Conservation (phyloP, 257 asterid genomes). For the Capsicum rhomboideum region DNA sequence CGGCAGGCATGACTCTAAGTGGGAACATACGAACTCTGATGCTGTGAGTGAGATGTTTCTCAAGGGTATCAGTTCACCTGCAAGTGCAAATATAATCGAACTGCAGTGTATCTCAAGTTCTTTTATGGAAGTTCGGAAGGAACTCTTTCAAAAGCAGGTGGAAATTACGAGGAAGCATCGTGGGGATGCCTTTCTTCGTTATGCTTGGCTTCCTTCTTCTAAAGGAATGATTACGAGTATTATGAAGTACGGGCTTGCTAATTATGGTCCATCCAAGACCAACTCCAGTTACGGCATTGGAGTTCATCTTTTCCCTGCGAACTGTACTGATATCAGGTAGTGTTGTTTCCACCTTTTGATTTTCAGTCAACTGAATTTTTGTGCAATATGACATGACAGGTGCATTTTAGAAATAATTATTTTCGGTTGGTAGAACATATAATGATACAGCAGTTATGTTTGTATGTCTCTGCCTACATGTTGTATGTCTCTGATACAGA, state of each 20-base stretch:
- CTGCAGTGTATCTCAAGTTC: conserved; percentile 28
- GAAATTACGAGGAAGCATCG: conserved; percentile 55
- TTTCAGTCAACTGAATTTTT: neutral
- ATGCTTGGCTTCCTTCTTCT: conserved; percentile 89
- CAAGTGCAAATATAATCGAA: conserved; percentile 35
- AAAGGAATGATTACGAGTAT: conserved; percentile 35
- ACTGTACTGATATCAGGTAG: conserved; percentile 68
- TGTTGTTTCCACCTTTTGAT: conserved; percentile 3
- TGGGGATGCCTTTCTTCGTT: conserved; percentile 61
- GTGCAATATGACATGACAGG: neutral
- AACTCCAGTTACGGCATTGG: conserved; percentile 46
- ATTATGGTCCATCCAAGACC: conserved; percentile 24
- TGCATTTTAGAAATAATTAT: neutral
- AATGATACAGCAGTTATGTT: neutral
- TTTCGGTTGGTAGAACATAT: neutral
- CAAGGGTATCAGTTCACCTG: conserved; percentile 33
- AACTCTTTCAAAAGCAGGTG: conserved; percentile 66
- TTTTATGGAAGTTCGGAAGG: conserved; percentile 40
- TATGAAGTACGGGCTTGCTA: conserved; percentile 56
- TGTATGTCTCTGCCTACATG: neutral
- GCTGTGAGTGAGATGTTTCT: conserved; percentile 37
- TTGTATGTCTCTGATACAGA: neutral
- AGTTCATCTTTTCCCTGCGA: conserved; percentile 64
- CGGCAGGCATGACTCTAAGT: conserved; percentile 6
- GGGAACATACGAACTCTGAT: conserved; percentile 21